phyloP scores from a whole-genome alignment of 1,284 basidiomycete species.

The Anthracocystis panici-leucophaei region DNA sequence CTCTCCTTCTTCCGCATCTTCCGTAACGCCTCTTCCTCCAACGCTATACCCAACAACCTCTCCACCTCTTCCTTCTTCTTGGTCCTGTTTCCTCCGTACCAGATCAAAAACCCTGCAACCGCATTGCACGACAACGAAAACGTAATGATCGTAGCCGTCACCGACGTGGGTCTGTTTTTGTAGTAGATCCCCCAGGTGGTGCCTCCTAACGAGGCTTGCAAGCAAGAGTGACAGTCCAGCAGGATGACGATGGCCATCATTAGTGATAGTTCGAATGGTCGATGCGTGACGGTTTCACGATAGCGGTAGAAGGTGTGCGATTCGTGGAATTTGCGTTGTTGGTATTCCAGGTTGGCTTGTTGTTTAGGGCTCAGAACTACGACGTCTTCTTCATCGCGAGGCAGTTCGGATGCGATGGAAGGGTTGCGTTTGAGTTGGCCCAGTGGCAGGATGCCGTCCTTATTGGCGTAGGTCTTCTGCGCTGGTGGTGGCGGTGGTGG shows the following conservation, averaged over 20 bases:
- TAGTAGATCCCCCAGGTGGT: slow-evolving; percentile 81
- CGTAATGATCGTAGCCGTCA: slow-evolving; percentile 79
- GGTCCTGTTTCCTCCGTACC: slow-evolving; percentile 80
- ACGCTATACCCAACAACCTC: slow-evolving; percentile 77
- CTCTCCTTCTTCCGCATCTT: slow-evolving; percentile 43
- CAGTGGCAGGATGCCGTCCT: slow-evolving; percentile 44
- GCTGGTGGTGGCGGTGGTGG: slow-evolving; percentile 2
- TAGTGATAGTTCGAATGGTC: slow-evolving; percentile 77
- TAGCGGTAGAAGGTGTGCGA: slow-evolving; percentile 81
- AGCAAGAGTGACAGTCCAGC: slow-evolving; percentile 63
- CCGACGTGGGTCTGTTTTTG: slow-evolving; percentile 71
- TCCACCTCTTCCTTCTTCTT: slow-evolving; percentile 82
- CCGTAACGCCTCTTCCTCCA: slow-evolving; percentile 71
- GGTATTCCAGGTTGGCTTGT: slow-evolving; percentile 64
- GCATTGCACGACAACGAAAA: slow-evolving; percentile 84
- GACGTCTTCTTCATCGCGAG: slow-evolving; percentile 58
- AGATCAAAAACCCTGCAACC: slow-evolving; percentile 81
- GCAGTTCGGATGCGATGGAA: slow-evolving; percentile 61
- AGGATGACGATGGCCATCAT: slow-evolving; percentile 56
- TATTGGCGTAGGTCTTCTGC: slow-evolving; percentile 31
- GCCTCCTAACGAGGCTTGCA: slow-evolving; percentile 75
- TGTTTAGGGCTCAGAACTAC: slow-evolving; percentile 65
- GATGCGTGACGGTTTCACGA: slow-evolving; percentile 85
- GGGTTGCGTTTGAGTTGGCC: slow-evolving; percentile 56
- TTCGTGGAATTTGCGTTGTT: slow-evolving; percentile 66